Conservation (phyloP, 2,329 filamentous ascomycete species). For the Chaetomiaceae sp. region DNA sequence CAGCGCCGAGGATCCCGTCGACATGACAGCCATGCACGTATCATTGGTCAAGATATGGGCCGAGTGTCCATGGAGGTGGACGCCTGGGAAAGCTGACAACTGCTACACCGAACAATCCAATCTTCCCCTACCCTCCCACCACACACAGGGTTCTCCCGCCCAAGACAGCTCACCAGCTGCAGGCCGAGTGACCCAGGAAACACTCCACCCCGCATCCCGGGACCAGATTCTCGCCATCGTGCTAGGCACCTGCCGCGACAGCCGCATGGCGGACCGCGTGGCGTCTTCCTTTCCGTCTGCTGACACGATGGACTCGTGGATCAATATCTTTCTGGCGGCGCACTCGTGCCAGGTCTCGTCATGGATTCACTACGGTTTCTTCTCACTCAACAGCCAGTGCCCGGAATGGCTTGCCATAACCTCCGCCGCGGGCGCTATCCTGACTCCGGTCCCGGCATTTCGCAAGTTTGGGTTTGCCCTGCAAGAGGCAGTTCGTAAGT, state of each 20-base stretch:
- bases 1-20: conserved; percentile 35
- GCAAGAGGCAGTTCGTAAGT: conserved; percentile 47
- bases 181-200: conserved; percentile 40
- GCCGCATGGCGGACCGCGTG: conserved; percentile 45
- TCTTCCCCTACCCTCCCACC: conserved; percentile 39
- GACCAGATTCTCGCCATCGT: conserved; percentile 63
- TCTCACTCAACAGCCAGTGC: conserved; percentile 50
- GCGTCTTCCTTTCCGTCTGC: conserved; percentile 59
- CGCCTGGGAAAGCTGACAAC: conserved; percentile 40
- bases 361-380: conserved; percentile 59
- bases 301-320: conserved; percentile 54
- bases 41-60: conserved; percentile 46
- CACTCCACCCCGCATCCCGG: conserved; percentile 43
- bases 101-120: conserved; percentile 42
- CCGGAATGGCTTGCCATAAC: conserved; percentile 58
- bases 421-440: conserved; percentile 55
- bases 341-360: conserved; percentile 52
- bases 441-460: conserved; percentile 53
- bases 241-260: conserved; percentile 51
- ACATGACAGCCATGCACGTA: conserved; percentile 44
- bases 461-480: conserved; percentile 57
- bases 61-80: conserved; percentile 48
- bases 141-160: conserved; percentile 36
- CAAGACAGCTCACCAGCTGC: conserved; percentile 36
- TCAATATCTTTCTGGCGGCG: conserved; percentile 55